Percentiles rank a stretch among this genome's conserved stretches.
Evolutionary conservation across 2,329 filamentous ascomycete genomes (phyloP).

Genomic region (Penicillium sp.): DNA sequence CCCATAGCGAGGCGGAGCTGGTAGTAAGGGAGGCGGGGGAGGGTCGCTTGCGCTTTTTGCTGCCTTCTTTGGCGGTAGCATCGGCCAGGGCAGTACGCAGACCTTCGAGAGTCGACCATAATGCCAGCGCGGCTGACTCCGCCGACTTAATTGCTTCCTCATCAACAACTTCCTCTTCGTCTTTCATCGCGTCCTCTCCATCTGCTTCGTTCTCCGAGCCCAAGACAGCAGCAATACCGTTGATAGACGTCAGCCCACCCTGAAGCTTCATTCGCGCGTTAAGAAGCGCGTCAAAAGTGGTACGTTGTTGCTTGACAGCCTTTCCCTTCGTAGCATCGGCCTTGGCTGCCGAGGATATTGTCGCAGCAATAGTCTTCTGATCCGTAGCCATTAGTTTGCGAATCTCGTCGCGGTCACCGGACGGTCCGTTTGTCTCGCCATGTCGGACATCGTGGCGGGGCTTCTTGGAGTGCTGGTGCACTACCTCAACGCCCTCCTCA

Average conservation of each 20-base stretch:
- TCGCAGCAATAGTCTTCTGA: slow-evolving; percentile 63
- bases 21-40: slow-evolving; percentile 51
- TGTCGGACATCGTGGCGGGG: neutral
- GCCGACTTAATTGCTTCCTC: slow-evolving; percentile 65
- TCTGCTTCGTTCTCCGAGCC: slow-evolving; percentile 33
- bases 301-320: slow-evolving; percentile 81
- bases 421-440: slow-evolving; percentile 6
- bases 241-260: slow-evolving; percentile 79
- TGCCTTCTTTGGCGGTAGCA: slow-evolving; percentile 30
- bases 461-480: slow-evolving; percentile 13
- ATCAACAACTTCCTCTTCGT: slow-evolving; percentile 20
- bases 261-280: slow-evolving; percentile 91
- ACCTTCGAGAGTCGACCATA: slow-evolving; percentile 69
- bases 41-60: slow-evolving; percentile 48
- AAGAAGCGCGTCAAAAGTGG: slow-evolving; percentile 80
- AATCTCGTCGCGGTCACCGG: slow-evolving; percentile 55
- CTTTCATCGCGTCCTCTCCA: slow-evolving; percentile 33
- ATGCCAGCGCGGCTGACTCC: slow-evolving; percentile 77
- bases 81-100: slow-evolving; percentile 40
- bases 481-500: slow-evolving; percentile 17
- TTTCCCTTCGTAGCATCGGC: slow-evolving; percentile 78
- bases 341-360: slow-evolving; percentile 64
- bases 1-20: slow-evolving; percentile 67
- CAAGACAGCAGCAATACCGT: slow-evolving; percentile 59
- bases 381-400: slow-evolving; percentile 66